Percentiles rank a stretch among this genome's conserved stretches.
phyloP scores from a whole-genome alignment of 2,329 filamentous ascomycete species.

The Sporothrix mexicana region DNA sequence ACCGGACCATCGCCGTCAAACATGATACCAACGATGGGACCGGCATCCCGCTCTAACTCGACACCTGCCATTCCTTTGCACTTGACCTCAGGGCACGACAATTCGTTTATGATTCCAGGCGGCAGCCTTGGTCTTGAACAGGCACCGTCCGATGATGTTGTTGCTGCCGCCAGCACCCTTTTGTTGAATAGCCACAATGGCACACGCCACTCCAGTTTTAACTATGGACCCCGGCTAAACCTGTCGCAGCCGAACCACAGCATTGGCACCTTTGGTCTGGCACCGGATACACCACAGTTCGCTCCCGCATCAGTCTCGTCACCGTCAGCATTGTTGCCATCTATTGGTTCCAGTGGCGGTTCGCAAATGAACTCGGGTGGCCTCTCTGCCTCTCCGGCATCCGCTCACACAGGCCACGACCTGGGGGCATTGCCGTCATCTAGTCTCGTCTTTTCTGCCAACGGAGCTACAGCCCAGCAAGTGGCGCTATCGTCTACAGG shows the following conservation, averaged over 20 bases:
- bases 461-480: neutral
- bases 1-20: slow-evolving; percentile 17
- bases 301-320: neutral
- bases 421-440: neutral
- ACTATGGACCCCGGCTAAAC: slow-evolving; percentile 34
- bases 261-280: neutral
- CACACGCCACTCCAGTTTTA: slow-evolving; percentile 26
- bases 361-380: neutral
- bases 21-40: slow-evolving; percentile 34
- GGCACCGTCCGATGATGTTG: slow-evolving; percentile 59
- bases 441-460: neutral
- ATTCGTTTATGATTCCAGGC: neutral
- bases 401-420: neutral
- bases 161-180: slow-evolving; percentile 60
- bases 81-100: neutral
- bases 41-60: slow-evolving; percentile 25
- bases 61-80: slow-evolving; percentile 18
- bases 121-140: slow-evolving; percentile 38
- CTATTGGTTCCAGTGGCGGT: neutral
- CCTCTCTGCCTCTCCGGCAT: neutral
- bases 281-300: neutral
- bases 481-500: neutral
- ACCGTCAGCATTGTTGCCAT: slow-evolving; percentile 3
- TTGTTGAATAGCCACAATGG: slow-evolving; percentile 52
- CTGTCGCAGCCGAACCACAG: slow-evolving; percentile 41